Percentiles rank a stretch among this genome's conserved stretches.
These are phyloP conservation scores for Claviceps pusilla DNA, from an alignment of 2,329 filamentous ascomycete species.

Conservation along the genomic window DNA sequence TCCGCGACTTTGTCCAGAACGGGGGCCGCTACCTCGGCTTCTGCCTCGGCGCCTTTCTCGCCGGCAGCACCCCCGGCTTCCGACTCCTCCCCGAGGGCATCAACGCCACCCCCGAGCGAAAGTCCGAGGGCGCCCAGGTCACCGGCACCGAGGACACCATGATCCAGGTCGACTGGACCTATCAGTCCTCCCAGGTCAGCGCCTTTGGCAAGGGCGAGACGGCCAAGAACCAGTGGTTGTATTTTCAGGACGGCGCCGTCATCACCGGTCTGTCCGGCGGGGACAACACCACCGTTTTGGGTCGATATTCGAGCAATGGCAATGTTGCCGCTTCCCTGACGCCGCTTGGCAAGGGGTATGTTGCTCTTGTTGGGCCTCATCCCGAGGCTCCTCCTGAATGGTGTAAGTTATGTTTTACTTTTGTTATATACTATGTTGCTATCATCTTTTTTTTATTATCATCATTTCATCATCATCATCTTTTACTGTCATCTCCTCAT, in stretches of 20 bases:
- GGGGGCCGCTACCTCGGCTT: constrained; percentile 14
- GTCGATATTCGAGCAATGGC: constrained; percentile 10
- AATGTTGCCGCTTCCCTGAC: constrained; percentile 12
- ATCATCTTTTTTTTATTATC: background rate
- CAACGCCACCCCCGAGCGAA: constrained; percentile 5
- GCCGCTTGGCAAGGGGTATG: constrained; percentile 11
- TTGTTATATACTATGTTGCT: background rate
- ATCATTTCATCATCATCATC: too few relatives aligned
- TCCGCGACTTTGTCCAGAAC: constrained; percentile 10
- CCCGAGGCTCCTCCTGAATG: constrained; percentile 12
- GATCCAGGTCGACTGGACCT: constrained; percentile 13
- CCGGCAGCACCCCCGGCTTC: constrained; percentile 11
- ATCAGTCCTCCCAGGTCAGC: constrained; percentile 4
- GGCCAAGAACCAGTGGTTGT: constrained; percentile 9
- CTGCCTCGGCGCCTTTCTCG: constrained; percentile 15
- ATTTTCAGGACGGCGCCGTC: constrained; percentile 13
- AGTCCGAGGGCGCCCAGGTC: constrained; percentile 8
- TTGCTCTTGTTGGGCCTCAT: constrained; percentile 13
- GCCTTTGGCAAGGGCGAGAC: constrained; percentile 5
- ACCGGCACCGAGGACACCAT: constrained; percentile 8
- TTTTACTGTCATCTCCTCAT: too few relatives aligned
- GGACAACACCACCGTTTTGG: constrained; percentile 7
- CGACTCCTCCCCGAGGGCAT: constrained; percentile 8
- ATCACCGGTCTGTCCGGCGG: constrained; percentile 6
- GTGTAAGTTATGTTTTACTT: constrained; percentile 9